Evolutionary conservation across 352 stramenopile genomes (phyloP).

Genomic region (Stramenopiles sp.): DNA sequence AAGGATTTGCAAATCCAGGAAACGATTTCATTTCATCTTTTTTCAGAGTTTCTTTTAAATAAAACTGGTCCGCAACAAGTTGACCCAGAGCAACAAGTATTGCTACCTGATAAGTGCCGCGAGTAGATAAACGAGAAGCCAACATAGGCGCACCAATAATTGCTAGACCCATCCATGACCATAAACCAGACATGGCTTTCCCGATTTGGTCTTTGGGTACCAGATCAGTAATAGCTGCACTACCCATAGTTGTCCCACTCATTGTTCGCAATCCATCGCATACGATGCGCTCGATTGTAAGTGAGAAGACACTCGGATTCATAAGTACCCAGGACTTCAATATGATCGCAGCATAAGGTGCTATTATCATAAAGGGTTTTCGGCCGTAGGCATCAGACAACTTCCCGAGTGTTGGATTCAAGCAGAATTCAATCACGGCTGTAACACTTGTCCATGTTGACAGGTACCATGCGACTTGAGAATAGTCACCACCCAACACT

Average conservation of each 20-base stretch:
- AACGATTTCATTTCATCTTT: neutral
- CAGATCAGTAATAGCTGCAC: neutral
- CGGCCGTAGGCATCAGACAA: neutral
- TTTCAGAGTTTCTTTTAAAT: neutral
- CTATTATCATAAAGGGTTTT: neutral
- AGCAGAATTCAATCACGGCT: neutral
- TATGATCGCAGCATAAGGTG: neutral
- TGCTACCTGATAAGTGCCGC: neutral
- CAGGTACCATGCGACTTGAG: neutral
- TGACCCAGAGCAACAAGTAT: neutral
- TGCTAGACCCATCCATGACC: neutral
- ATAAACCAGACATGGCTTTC: neutral
- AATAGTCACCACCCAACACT: neutral
- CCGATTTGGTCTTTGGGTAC: neutral
- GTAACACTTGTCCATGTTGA: neutral
- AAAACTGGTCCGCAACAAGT: neutral
- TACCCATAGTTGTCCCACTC: neutral
- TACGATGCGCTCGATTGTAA: neutral
- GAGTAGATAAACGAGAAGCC: neutral
- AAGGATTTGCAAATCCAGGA: neutral
- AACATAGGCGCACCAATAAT: neutral
- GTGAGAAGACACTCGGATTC: neutral
- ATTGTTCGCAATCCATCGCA: neutral
- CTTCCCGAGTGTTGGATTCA: neutral
- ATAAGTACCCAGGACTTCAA: neutral